These are phyloP conservation scores for Geosiphon pyriformis DNA, from an alignment of 192 early-diverging fungal genomes.

Conservation along the genomic window DNA sequence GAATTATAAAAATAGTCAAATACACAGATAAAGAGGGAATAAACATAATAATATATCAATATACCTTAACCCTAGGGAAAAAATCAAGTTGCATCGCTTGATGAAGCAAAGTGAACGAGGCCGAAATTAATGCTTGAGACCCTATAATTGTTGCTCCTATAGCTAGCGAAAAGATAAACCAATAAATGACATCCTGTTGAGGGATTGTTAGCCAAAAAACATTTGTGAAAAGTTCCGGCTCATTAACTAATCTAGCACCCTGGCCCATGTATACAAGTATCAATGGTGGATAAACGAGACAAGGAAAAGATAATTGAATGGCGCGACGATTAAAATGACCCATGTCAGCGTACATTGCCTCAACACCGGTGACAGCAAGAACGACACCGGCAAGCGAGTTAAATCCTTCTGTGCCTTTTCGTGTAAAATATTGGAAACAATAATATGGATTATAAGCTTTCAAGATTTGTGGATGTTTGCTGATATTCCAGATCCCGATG, in stretches of 20 bases:
- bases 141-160: constrained; percentile 51
- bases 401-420: constrained; percentile 29
- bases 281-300: constrained; percentile 44
- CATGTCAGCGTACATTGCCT: constrained; percentile 53
- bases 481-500: constrained; percentile 49
- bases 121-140: constrained; percentile 52
- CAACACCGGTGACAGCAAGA: constrained; percentile 48
- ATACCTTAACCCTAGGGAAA: constrained; percentile 41
- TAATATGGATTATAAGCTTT: constrained; percentile 42
- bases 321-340: constrained; percentile 46
- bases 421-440: constrained; percentile 27
- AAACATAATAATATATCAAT: not conserved
- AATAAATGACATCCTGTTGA: constrained; percentile 6
- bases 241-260: constrained; percentile 24
- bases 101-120: constrained; percentile 45
- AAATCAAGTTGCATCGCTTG: constrained; percentile 49
- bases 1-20: not conserved
- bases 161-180: constrained; percentile 45
- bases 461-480: constrained; percentile 29
- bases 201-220: constrained; percentile 8
- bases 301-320: constrained; percentile 41
- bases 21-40: no score
- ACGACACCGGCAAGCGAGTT: constrained; percentile 39
- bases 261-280: constrained; percentile 45
- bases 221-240: not conserved